phyloP scores from a whole-genome alignment of 768 basidiomycete species.

The Hericium coralloides region DNA sequence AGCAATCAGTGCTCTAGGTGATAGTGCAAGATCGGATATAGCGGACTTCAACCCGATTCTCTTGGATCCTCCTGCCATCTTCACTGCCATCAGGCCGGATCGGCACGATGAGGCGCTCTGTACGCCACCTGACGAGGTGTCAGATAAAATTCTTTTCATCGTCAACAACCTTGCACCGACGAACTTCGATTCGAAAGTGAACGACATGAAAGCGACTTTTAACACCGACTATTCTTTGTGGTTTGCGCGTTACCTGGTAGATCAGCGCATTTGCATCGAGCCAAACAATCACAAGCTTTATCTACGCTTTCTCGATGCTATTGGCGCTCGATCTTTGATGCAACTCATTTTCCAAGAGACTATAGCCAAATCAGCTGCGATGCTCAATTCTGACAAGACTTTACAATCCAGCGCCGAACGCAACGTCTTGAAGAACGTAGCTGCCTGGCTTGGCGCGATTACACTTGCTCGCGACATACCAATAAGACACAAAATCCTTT shows the following conservation, averaged over 20 bases:
- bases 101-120: conserved; percentile 49
- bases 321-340: conserved; percentile 58
- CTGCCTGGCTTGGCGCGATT: conserved; percentile 88
- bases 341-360: conserved; percentile 92
- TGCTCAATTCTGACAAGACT: conserved; percentile 90
- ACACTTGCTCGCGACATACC: conserved; percentile 90
- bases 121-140: conserved; percentile 75
- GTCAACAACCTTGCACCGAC: conserved; percentile 94
- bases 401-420: conserved; percentile 81
- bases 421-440: conserved; percentile 85
- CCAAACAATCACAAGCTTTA: conserved; percentile 96
- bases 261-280: conserved; percentile 91
- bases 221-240: conserved; percentile 79
- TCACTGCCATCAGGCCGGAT: conserved; percentile 75
- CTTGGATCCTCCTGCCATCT: conserved; percentile 44
- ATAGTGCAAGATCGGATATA: conserved; percentile 29
- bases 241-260: conserved; percentile 98
- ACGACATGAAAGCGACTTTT: conserved; percentile 81
- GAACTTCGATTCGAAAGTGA: conserved; percentile 84
- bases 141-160: conserved; percentile 94
- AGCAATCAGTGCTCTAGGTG: conserved; percentile 48
- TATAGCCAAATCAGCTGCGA: conserved; percentile 69
- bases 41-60: conserved; percentile 20
- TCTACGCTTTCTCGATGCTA: conserved; percentile 82
- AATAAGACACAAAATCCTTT: conserved; percentile 86